Evolutionary conservation across 129 eudicot genomes (phyloP).

Genomic region (Chrysanthemum seticuspe): DNA sequence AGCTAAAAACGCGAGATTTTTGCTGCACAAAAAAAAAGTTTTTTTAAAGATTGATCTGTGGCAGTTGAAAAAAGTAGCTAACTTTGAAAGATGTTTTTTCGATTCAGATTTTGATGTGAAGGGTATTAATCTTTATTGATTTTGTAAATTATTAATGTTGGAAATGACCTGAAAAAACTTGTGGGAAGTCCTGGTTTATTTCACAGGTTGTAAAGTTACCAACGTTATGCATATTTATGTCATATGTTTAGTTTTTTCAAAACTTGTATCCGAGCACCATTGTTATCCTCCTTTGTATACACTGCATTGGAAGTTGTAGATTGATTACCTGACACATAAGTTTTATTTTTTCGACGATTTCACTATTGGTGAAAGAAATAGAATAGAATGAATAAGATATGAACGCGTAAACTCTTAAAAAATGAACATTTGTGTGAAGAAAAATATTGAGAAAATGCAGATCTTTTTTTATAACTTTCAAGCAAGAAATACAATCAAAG

Average conservation of each 20-base stretch:
- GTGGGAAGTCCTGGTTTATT: constrained; percentile 38
- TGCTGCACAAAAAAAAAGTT: constrained; percentile 17
- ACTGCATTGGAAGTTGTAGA: not conserved
- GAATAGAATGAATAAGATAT: no score
- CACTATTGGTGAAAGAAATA: not conserved
- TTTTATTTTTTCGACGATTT: not conserved
- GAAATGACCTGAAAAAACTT: constrained; percentile 41
- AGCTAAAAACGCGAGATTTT: constrained; percentile 11
- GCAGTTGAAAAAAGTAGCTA: constrained; percentile 48
- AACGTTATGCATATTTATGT: constrained; percentile 41
- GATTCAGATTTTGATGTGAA: constrained; percentile 43
- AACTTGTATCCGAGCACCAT: not conserved
- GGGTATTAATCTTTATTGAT: constrained; percentile 40
- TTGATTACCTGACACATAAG: not conserved
- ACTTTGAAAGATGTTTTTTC: constrained; percentile 49
- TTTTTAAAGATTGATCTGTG: constrained; percentile 27
- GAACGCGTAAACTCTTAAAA: no score
- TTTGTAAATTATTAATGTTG: constrained; percentile 55
- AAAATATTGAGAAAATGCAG: no score
- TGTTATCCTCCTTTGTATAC: not conserved
- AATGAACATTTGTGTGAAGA: no score
- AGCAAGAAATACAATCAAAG: no score
- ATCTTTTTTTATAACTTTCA: no score
- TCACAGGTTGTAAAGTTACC: constrained; percentile 57
- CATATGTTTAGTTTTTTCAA: constrained; percentile 23